phyloP scores from a whole-genome alignment of 192 early-diverging fungal genomes.

The Backusella parvicylindrica region DNA sequence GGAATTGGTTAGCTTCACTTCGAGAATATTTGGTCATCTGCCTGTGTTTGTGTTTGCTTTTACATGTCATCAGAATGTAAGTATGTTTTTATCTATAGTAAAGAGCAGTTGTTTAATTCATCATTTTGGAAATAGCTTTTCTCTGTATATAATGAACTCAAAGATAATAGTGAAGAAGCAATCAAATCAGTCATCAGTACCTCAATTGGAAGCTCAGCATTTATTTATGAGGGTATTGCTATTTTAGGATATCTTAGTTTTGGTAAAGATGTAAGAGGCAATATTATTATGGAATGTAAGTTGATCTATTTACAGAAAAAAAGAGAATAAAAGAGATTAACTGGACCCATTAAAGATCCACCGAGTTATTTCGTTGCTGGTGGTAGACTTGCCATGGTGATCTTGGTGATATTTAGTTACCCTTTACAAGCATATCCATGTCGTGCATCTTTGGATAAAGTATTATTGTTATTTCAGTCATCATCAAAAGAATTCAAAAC shows the following conservation, averaged over 20 bases:
- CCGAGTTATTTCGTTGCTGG: conserved; percentile 65
- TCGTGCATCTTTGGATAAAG: conserved; percentile 86
- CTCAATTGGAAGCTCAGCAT: conserved; percentile 75
- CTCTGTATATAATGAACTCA: conserved; percentile 92
- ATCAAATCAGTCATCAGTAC: conserved; percentile 66
- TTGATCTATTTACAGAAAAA: conserved; percentile 80
- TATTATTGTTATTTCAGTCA: conserved; percentile 42
- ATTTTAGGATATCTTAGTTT: conserved; percentile 94
- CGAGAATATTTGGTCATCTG: conserved; percentile 66
- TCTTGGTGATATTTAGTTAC: conserved; percentile 87
- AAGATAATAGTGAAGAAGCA: conserved; percentile 70
- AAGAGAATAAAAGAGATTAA: conserved; percentile 22
- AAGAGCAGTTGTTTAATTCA: background rate
- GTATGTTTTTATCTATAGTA: background rate
- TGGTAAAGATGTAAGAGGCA: conserved; percentile 77
- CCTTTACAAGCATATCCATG: conserved; percentile 94
- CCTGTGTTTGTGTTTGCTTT: conserved; percentile 99
- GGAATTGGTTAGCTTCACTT: conserved; percentile 43
- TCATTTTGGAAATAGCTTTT: conserved; percentile 62
- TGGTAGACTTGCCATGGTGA: conserved; percentile 84
- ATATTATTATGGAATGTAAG: conserved; percentile 80
- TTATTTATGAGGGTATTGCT: conserved; percentile 82
- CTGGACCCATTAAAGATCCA: conserved; percentile 53
- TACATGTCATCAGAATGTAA: conserved; percentile 98
- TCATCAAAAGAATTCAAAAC: conserved; percentile 9